Evolutionary conservation across 2,329 filamentous ascomycete genomes (phyloP), one percentile per base, ranked within the genome.

Genomic region (Colletotrichum limetticola): DNA sequence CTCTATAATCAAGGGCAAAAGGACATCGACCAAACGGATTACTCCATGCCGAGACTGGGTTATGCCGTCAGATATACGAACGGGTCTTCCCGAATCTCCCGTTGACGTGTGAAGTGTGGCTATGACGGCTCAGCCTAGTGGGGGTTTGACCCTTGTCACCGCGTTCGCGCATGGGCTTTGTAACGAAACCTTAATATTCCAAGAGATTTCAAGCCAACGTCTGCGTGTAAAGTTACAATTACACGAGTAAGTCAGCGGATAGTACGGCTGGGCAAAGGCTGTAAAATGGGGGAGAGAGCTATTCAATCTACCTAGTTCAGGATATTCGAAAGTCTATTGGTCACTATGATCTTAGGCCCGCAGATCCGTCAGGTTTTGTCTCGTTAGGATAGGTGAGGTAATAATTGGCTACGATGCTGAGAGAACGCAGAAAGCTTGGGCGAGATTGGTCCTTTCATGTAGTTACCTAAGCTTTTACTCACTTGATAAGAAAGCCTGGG

Each of bases 41-140:
- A 22, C 42, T 49, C 19, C 42, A 5, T 19, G 7, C 19, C 42
- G 42, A 22, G 42, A 49, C 19, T 49, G 8, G 8, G 19, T 49
- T 49, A 49, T 49, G 19, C 8, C 42, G 19, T 49, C 4, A 49
- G 42, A 49, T 49, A n/a, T 49, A 49, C 42, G 42, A 49, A n/a
- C 42, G 42, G 42, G 16, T 49, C 42, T 49, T 49, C 42, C 42
- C 42, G 42, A 26, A n/a, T n/a, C 52, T 24, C n/a, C 52, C 52
- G 52, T 55, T 24, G 52, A 24, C 52, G 5, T 24, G n/a, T 26
- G 26, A 55, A 24, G 52, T 55, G 52, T 55, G 52, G 52, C 52
- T 55, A 26, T 26, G 52, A 55, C 52, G 52, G 8, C 52, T 55
- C 52, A 55, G 52, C n/a, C 52, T 28, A 55, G 52, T 55, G 52